Evolutionary conservation across 1,284 basidiomycete genomes (phyloP).

Genomic region (Sporisorium graminicola): DNA sequence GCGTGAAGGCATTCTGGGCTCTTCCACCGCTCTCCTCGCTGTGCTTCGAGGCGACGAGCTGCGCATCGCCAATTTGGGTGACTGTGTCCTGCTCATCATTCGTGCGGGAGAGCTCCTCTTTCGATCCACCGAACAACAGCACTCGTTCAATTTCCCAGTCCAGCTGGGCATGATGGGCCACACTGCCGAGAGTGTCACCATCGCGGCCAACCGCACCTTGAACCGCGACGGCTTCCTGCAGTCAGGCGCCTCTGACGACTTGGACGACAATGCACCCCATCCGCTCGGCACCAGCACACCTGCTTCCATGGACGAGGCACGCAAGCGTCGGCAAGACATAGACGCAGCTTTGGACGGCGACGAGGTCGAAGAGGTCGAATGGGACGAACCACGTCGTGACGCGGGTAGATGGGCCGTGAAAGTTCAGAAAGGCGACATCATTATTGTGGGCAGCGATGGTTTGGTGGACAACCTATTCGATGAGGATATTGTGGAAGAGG

Average conservation of each 20-base stretch:
- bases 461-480: constrained; percentile 95
- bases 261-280: constrained; percentile 54
- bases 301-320: constrained; percentile 44
- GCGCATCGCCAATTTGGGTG: constrained; percentile 89
- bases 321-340: constrained; percentile 18
- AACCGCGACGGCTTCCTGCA: constrained; percentile 54
- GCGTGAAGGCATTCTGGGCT: constrained; percentile 74
- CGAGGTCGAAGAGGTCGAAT: constrained; percentile 55
- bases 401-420: constrained; percentile 81
- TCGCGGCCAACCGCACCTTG: constrained; percentile 56
- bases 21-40: constrained; percentile 74
- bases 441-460: constrained; percentile 90
- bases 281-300: constrained; percentile 42
- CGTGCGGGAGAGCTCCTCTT: constrained; percentile 83
- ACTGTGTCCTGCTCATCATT: constrained; percentile 85
- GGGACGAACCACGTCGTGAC: constrained; percentile 71
- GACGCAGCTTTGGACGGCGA: constrained; percentile 25
- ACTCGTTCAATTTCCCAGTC: constrained; percentile 91
- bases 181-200: constrained; percentile 76
- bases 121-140: constrained; percentile 94
- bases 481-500: constrained; percentile 90
- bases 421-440: constrained; percentile 86
- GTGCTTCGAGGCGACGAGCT: constrained; percentile 80
- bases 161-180: constrained; percentile 83
- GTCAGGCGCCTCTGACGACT: constrained; percentile 52